Evolutionary conservation across 202 grass and related monocot genomes (phyloP), one percentile per base, ranked within the genome.

Genomic region (Carex arenaria): DNA sequence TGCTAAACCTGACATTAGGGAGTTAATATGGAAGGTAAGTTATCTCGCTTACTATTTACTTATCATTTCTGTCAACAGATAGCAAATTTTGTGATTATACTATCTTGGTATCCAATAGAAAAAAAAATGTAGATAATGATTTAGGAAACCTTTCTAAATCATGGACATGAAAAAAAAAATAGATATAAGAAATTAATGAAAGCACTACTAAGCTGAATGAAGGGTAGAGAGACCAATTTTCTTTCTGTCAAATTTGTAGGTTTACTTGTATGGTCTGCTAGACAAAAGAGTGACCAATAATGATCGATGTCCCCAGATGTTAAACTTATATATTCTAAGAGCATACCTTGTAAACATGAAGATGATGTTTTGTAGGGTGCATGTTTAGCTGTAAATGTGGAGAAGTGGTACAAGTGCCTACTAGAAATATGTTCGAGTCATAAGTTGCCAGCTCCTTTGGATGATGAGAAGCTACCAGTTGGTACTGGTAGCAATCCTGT

Each of bases 401-500:
- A 90, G 72, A 95, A 85, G 72, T 98, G 93, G 96, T 92, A 93
- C 89, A 83, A 88, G 65, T 90, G 88, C 63, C 81, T 98, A 83
- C 78, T 87, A 57, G 89, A 95, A 70, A 91, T 95, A 90, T 95
- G 91, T 80, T 20, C 78, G 61, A 88, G 78, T 73, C 88, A 93
- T 90, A 83, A 82, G 89, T 82, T 98, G 67, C 89, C 93, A 38
- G 36, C 78, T 45, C 96, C 96, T 28, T 89, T 66, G 67, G 89
- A 90, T 74, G 91, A 98, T 82, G 96, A 95, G 59, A 93, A 92
- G 79, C 88, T 98, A 87, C 96, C 93, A 88, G 93, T 98, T 62
- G 96, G 96, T 85, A 98, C 96, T 56, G 96, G 96, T 88, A 98
- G 96, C 93, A 98, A 98, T 84, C 96, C 96, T 76, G 96, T 98